Percentiles rank a stretch among this genome's conserved stretches.
Evolutionary conservation across 305 asterid species (phyloP).

Genomic region (Fraxinus floribunda): DNA sequence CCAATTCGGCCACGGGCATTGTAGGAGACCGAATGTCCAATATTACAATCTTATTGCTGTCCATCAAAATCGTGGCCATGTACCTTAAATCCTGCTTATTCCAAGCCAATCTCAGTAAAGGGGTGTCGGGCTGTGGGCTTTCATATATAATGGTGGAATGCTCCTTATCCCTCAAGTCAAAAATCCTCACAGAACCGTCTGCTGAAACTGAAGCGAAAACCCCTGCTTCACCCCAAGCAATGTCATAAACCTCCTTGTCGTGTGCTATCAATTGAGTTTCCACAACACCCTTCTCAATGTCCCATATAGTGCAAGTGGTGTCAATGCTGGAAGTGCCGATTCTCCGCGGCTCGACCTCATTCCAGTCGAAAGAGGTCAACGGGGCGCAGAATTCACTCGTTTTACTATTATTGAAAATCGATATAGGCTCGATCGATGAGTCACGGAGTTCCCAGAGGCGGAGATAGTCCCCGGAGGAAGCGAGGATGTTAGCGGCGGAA

Average conservation of each 20-base stretch:
- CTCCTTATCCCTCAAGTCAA: conserved; percentile 79
- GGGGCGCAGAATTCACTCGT: conserved; percentile 74
- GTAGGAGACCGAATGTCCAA: conserved; percentile 74
- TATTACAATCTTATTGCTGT: conserved; percentile 68
- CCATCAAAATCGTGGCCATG: conserved; percentile 78
- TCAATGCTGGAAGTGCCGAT: conserved; percentile 81
- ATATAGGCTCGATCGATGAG: conserved; percentile 38
- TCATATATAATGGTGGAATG: conserved; percentile 81
- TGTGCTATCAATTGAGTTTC: conserved; percentile 81
- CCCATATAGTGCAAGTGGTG: conserved; percentile 88
- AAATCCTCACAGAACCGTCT: conserved; percentile 76
- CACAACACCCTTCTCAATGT: conserved; percentile 68
- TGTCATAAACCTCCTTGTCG: conserved; percentile 84
- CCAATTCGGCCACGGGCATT: conserved; percentile 76
- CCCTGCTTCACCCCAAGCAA: conserved; percentile 86
- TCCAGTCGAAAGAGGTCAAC: conserved; percentile 86
- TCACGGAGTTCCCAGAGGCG: conserved; percentile 72
- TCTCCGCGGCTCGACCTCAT: conserved; percentile 67
- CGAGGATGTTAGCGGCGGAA: conserved; percentile 55
- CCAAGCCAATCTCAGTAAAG: conserved; percentile 78
- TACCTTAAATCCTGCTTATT: conserved; percentile 89
- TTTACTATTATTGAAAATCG: conserved; percentile 55
- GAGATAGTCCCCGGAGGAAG: conserved; percentile 86
- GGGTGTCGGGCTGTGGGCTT: conserved; percentile 70
- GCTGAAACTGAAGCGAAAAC: conserved; percentile 84